A percentile compares a stretch with the other conserved stretches of the same genome.
Evolutionary conservation across 1,284 basidiomycete genomes (phyloP).

Genomic region (Apiotrichum sp.): DNA sequence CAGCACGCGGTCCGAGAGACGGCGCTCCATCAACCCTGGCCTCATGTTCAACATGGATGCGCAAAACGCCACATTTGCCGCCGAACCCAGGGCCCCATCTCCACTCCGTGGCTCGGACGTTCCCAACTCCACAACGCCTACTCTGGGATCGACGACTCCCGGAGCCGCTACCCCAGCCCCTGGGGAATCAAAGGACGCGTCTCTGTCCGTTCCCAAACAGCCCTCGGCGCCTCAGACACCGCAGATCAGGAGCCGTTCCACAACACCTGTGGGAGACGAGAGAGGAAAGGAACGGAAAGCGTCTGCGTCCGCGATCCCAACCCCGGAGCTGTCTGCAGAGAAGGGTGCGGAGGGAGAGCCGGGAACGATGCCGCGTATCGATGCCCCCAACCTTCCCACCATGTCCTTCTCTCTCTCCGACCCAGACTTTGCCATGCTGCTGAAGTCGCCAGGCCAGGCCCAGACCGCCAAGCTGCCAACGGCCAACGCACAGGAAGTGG

Average conservation of each 20-base stretch:
- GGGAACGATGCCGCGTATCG: slow-evolving; percentile 27
- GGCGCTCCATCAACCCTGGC: slow-evolving; percentile 47
- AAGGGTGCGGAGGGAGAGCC: background rate
- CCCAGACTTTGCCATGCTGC: slow-evolving; percentile 46
- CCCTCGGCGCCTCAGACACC: background rate
- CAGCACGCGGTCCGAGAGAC: slow-evolving; percentile 32
- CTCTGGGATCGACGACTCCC: background rate
- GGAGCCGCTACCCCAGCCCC: background rate
- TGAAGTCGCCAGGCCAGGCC: slow-evolving; percentile 35
- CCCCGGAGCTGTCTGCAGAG: background rate
- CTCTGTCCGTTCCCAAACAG: background rate
- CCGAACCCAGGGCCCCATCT: slow-evolving; percentile 40
- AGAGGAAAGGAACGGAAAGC: background rate
- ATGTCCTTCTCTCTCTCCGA: slow-evolving; percentile 47
- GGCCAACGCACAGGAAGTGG: background rate
- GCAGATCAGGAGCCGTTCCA: slow-evolving; percentile 1
- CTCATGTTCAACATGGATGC: slow-evolving; percentile 43
- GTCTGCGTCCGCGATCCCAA: background rate
- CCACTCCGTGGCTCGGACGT: slow-evolving; percentile 28
- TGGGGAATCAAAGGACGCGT: background rate
- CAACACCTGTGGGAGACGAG: background rate
- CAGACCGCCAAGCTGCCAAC: background rate
- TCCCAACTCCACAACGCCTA: background rate
- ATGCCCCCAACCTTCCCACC: slow-evolving; percentile 39
- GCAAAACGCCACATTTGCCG: slow-evolving; percentile 30